Base-by-base conservation (phyloP, 805 yeast genomes). In the Kuraishia molischiana region DNA sequence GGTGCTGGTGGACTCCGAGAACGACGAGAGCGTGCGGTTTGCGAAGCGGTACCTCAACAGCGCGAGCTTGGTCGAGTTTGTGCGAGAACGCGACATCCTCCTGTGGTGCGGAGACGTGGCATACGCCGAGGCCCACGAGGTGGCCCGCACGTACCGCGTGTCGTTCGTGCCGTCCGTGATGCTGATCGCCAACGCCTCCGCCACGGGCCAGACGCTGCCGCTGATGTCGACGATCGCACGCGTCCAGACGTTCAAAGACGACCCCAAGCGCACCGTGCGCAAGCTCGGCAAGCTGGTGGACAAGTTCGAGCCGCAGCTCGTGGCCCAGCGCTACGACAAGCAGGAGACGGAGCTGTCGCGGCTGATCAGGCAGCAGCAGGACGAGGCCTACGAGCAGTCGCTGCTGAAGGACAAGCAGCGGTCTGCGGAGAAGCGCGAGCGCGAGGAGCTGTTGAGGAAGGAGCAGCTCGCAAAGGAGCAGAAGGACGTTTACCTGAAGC, bases 71-170 rank as follows among this genome's bases (percentile, higher is more conserved):
- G 52, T 67, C 13, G 50, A 63, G 24, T 52, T 57, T 33, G 43
- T 66, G 34, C 53, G 54, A 32, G 57, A 58, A 2, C 63, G 71
- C 30, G 66, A 79, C 34, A 41, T 73, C n/a, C 44, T 75, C 1
- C 62, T 80, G 1, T 83, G 80, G 67, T 69, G 81, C 29, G 84
- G 85, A 0, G 75, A 78, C 44, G 76, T 74, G 19, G 57, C 66
- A 13, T 76, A 76, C 44, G 67, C 79, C 1, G 90, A 83, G 52
- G 72, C 83, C 3, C 76, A 73, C 61, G 77, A 77, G 41, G 69
- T 83, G 30, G 83, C 85, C 1, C 67, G 67, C 44, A 62, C 70
- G 29, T 63, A 80, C 43, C 66, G 62, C 28, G 68, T 73, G 2
- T 63, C 68, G 20, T 62, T 69, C 29, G 59, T 77, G 19, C 90